Percentiles rank a stretch among this genome's conserved stretches.
Evolutionary conservation across 148 eudicot species (phyloP).

Genomic region (Nyssa sinensis): DNA sequence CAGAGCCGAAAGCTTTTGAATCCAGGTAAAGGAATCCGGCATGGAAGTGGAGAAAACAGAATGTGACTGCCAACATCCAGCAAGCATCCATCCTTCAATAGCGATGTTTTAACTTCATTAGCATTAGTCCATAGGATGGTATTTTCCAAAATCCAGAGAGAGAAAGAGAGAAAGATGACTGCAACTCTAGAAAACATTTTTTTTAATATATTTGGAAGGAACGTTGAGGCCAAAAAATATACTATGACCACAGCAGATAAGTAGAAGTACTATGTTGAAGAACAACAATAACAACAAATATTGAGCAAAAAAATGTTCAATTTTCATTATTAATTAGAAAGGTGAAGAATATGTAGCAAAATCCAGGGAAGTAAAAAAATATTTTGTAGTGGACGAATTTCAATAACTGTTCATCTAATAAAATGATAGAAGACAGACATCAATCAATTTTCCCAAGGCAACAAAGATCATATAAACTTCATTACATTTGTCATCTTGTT

Average conservation of each 20-base stretch:
- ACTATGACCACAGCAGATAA: neutral
- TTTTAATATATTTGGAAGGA: neutral
- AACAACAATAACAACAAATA: neutral
- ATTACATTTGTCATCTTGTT: neutral
- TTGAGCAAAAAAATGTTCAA: neutral
- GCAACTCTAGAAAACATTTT: no score
- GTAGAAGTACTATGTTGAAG: neutral
- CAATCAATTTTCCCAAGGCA: neutral
- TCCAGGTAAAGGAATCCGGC: conserved; percentile 83
- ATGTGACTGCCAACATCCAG: conserved; percentile 81
- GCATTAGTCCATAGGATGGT: neutral
- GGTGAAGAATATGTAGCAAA: neutral
- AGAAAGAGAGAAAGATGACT: no score
- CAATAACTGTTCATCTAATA: neutral
- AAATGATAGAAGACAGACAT: neutral
- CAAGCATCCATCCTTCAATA: conserved; percentile 64
- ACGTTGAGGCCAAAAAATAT: neutral
- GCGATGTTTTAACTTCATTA: conserved; percentile 23
- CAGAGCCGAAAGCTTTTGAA: conserved; percentile 60
- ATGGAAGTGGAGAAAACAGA: conserved; percentile 90
- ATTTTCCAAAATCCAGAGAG: no score
- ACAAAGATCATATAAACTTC: neutral
- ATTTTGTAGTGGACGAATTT: neutral
- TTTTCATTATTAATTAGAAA: neutral
- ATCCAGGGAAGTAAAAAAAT: neutral